Percentiles rank a stretch among this genome's conserved stretches.
Conservation (phyloP, 805 yeast genomes). For the Wickerhamomyces bovis region DNA sequence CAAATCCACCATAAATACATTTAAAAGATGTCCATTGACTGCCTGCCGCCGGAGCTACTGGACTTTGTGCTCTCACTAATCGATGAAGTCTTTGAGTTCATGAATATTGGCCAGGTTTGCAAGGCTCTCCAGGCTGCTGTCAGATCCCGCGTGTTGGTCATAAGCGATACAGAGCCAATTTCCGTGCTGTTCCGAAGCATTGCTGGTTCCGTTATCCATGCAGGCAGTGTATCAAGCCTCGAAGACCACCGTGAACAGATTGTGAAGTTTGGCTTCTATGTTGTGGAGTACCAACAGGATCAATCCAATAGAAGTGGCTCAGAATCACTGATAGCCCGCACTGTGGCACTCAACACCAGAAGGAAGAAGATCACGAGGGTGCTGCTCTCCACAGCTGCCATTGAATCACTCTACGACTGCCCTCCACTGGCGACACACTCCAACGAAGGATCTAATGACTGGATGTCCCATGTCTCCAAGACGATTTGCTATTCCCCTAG, state of each 20-base stretch:
- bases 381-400: conserved; percentile 5
- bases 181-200: conserved; percentile 11
- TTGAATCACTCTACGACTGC: conserved; percentile 1
- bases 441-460: conserved; percentile 3
- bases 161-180: conserved; percentile 12
- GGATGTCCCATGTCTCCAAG: conserved; percentile 6
- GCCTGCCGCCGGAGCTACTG: conserved; percentile 18
- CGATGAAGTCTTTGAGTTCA: conserved; percentile 15
- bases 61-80: conserved; percentile 8
- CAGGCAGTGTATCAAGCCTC: conserved; percentile 1
- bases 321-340: conserved; percentile 6
- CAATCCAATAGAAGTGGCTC: not conserved
- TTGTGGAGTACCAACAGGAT: conserved; percentile 10
- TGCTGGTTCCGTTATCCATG: conserved; percentile 1
- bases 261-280: conserved; percentile 7
- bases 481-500: conserved; percentile 2
- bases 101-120: conserved; percentile 11
- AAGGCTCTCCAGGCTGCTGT: conserved; percentile 12
- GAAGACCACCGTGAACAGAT: not conserved
- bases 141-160: conserved; percentile 12
- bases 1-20: too few species aligned
- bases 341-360: conserved; percentile 5
- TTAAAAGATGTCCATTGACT: conserved; percentile 2
- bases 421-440: conserved; percentile 5
- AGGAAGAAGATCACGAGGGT: conserved; percentile 12